phyloP scores from a whole-genome alignment of 1,284 basidiomycete species.

The Tilletia setariae region DNA sequence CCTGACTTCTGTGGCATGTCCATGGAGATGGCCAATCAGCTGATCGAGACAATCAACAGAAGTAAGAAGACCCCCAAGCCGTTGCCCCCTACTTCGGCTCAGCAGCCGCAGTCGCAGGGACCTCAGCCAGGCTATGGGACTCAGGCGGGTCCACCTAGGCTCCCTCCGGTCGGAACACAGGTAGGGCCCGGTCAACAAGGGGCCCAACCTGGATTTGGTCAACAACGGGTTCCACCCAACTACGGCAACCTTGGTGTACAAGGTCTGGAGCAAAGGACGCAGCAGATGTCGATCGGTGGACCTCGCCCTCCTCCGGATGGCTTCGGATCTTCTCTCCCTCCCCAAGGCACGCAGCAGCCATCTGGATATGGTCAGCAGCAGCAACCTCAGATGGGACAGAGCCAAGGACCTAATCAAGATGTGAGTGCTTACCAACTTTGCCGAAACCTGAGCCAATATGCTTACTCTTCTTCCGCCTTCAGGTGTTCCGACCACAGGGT shows the following conservation, averaged over 20 bases:
- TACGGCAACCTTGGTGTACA: not conserved
- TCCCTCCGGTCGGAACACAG: constrained; percentile 18
- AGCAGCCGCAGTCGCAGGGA: constrained; percentile 25
- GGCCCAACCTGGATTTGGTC: constrained; percentile 11
- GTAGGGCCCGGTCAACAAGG: not conserved
- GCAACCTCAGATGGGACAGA: constrained; percentile 21
- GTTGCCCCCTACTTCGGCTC: constrained; percentile 15
- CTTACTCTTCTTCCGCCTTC: not conserved
- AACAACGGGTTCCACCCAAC: constrained; percentile 3
- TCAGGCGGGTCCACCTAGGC: constrained; percentile 19
- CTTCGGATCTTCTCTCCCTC: constrained; percentile 14
- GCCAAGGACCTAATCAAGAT: constrained; percentile 14
- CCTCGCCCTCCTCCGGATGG: constrained; percentile 15
- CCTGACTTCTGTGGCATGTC: constrained; percentile 99
- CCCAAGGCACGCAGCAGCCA: constrained; percentile 26
- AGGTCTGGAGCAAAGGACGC: constrained; percentile 41
- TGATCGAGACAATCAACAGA: constrained; percentile 71
- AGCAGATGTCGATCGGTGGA: constrained; percentile 33
- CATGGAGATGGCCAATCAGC: constrained; percentile 96
- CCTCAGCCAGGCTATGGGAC: not conserved
- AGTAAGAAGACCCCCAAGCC: constrained; percentile 28
- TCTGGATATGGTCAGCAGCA: constrained; percentile 17
- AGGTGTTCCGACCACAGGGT: not conserved
- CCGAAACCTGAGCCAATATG: not conserved
- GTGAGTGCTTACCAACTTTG: not conserved